Evolutionary conservation across 2,329 filamentous ascomycete species (phyloP), one percentile per base, ranked within the genome.

Genomic region (Trichoderma pleuroti): DNA sequence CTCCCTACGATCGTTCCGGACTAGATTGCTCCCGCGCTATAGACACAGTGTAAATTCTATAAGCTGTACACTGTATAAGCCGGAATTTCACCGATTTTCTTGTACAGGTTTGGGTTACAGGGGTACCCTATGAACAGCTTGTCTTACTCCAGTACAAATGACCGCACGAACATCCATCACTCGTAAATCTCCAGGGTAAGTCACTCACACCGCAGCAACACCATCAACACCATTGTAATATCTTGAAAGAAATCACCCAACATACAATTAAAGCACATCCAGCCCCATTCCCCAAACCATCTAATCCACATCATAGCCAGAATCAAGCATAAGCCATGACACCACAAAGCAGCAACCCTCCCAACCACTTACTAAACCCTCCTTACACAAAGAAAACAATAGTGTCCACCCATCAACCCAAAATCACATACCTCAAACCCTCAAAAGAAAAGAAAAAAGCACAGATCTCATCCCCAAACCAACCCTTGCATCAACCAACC

Each of bases 361-460:
- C 60, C 16, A 62, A 5, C 36, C 10, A 63, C 62, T 11, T 0
- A n/a, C 3, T 11, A 3, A 42, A 42, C 7, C 14, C 46, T 16
- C 28, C 28, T 46, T 8, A 12, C n/a, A 52, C 42, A 64, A 54
- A 64, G 39, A 18, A n/a, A 64, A 14, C n/a, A n/a, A 26, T 12
- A 16, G 7, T n/a, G 11, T 32, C 16, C 26, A 28, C 26, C 3
- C 1, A 18, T 26, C 30, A 9, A 49, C 42, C n/a, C 21, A 61
- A 49, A 12, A 34, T 21, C n/a, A 21, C 46, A 49, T 49, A 21
- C n/a, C 46, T 49, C 46, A 52, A 52, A 24, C 11, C 46, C 21
- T 6, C 21, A 32, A 49, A 28, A 5, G 5, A 32, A 36, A 64
- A 64, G 26, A 28, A 64, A 64, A 64, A 26, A 61, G 34, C 34